A percentile compares a stretch with the other conserved stretches of the same genome.
Conservation (phyloP, 352 stramenopile genomes). For the Phytophthora idaei region DNA sequence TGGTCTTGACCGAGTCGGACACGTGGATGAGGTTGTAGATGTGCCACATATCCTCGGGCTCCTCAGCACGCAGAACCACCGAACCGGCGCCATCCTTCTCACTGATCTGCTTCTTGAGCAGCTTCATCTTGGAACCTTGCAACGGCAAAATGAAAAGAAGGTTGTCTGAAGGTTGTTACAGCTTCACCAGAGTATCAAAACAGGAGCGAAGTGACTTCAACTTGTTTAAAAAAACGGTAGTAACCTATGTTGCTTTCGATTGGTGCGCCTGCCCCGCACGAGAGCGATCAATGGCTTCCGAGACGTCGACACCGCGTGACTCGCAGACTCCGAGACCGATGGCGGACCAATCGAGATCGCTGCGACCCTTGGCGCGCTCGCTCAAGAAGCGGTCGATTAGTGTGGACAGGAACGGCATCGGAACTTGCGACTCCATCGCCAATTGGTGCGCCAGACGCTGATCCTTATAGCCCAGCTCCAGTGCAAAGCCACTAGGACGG, state of each 20-base stretch:
- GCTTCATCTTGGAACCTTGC: constrained; percentile 78
- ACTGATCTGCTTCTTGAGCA: constrained; percentile 92
- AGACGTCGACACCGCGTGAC: constrained; percentile 65
- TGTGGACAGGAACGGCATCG: constrained; percentile 82
- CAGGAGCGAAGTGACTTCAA: constrained; percentile 19
- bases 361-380: constrained; percentile 60
- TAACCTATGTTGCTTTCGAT: not conserved
- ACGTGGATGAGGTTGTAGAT: constrained; percentile 98
- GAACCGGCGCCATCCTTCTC: constrained; percentile 95
- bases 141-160: constrained; percentile 9
- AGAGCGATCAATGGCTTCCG: constrained; percentile 39
- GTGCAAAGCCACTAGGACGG: constrained; percentile 66
- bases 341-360: constrained; percentile 77
- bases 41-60: constrained; percentile 98
- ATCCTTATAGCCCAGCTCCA: constrained; percentile 81
- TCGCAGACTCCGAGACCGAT: constrained; percentile 68
- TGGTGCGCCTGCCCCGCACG: constrained; percentile 21
- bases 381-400: constrained; percentile 75
- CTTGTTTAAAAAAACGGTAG: constrained; percentile 17
- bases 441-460: constrained; percentile 64
- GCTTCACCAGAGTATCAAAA: constrained; percentile 15
- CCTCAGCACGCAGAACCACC: constrained; percentile 94
- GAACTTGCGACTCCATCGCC: constrained; percentile 52
- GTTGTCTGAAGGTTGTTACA: constrained; percentile 26
- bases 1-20: constrained; percentile 95